These are phyloP conservation scores for Collariella sp. DNA, from an alignment of 495 filamentous ascomycete genomes.

Conservation along the genomic window DNA sequence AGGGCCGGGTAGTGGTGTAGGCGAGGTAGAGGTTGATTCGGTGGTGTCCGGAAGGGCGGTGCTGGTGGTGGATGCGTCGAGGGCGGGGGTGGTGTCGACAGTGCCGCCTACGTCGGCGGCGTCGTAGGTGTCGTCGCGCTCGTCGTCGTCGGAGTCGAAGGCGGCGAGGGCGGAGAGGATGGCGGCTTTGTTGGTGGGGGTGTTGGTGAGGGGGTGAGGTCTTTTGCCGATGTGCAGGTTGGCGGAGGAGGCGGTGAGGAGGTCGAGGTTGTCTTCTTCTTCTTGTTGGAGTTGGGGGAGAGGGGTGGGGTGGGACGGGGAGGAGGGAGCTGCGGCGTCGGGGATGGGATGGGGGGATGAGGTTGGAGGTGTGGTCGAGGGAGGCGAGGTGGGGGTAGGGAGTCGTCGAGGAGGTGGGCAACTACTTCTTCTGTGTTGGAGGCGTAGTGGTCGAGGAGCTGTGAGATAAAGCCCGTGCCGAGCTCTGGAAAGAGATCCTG, in stretches of 20 bases:
- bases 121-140: constrained; percentile 96
- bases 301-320: constrained; percentile 34
- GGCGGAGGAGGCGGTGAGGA: constrained; percentile 53
- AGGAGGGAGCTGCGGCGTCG: constrained; percentile 18
- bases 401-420: constrained; percentile 75
- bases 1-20: constrained; percentile 54
- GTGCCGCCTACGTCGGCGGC: constrained; percentile 82
- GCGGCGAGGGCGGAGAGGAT: constrained; percentile 85
- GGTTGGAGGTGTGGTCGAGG: constrained; percentile 46
- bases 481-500: constrained; percentile 91
- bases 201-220: constrained; percentile 37
- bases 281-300: constrained; percentile 46
- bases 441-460: constrained; percentile 68
- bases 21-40: constrained; percentile 58
- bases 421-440: constrained; percentile 74
- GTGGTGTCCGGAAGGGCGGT: constrained; percentile 34
- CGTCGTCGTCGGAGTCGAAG: constrained; percentile 92
- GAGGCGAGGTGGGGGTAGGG: constrained; percentile 56
- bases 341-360: constrained; percentile 28
- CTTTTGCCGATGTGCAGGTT: constrained; percentile 70
- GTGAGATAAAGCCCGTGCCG: constrained; percentile 71
- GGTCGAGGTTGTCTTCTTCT: constrained; percentile 64
- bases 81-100: constrained; percentile 48
- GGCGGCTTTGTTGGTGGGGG: constrained; percentile 66
- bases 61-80: constrained; percentile 21